Evolutionary conservation across 148 eudicot genomes (phyloP), one percentile per base, ranked within the genome.

Genomic region (Oxyria digyna): DNA sequence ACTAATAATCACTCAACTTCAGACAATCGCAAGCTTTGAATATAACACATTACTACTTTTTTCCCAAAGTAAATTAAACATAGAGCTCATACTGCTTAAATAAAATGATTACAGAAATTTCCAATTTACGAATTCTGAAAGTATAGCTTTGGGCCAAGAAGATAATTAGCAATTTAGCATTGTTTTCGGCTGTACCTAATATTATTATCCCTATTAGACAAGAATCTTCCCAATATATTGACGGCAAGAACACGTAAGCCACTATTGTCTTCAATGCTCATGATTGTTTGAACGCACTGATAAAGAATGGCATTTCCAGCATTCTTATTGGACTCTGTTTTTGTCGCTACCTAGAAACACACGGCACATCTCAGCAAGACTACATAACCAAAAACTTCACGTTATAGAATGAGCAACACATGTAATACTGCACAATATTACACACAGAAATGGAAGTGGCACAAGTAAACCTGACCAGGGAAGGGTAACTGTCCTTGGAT

Each of bases 271-370:
- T 95, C 97, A 75, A 95, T 84, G 74, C 82, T 80, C 96, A 91
- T 87, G 50, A 95, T 95, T 33, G 99, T 91, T 77, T 85, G 93
- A 71, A 91, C 99, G 77, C 99, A 95, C 76, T 91, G 96, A 82
- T 95, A 95, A 33, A 91, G 94, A 69, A 95, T 91, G 66, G 99
- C 99, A 74, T 95, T 95, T 63, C 97, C 99, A n/a, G 91, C 96
- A 79, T 95, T 95, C 80, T 91, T 95, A 74, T 87, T 95, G 45
- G 99, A 85, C 81, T 95, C 99, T 0, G 99, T 91, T 82, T 95
- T 95, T 74, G 97, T 95, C 63, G 97, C 99, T 82, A 95, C 99
- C 99, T 95, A 81, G 40, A 81, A 66, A 48, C 24, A 42, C 31
- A 55, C 62, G 26, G 33, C 35, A 13, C 15, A 55, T 55, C 31